These are phyloP conservation scores for Monosporozyma yasuniensis DNA, from an alignment of 805 yeast species.

Conservation along the genomic window DNA sequence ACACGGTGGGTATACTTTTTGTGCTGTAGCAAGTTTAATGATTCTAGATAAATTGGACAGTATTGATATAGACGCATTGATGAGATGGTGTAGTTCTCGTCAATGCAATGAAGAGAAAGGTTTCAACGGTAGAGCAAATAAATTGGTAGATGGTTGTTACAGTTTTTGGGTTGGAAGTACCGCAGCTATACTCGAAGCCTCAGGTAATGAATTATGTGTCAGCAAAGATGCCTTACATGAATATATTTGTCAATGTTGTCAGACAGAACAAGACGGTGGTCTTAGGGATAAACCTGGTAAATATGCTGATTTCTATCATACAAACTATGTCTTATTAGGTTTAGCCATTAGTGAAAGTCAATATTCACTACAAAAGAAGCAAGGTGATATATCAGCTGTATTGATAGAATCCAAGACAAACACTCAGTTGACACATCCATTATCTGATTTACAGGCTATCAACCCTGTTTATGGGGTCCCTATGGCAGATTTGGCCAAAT, in stretches of 20 bases:
- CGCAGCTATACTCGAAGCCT: constrained; percentile 40
- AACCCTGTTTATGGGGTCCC: constrained; percentile 60
- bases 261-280: constrained; percentile 53
- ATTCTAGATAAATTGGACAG: constrained; percentile 36
- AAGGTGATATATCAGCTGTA: not conserved
- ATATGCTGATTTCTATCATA: constrained; percentile 78
- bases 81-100: constrained; percentile 61
- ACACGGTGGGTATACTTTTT: constrained; percentile 94
- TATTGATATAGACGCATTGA: constrained; percentile 41
- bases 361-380: not conserved
- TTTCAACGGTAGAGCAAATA: constrained; percentile 80
- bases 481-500: constrained; percentile 30
- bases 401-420: not conserved
- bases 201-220: constrained; percentile 29
- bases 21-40: constrained; percentile 65
- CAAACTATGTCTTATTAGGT: constrained; percentile 78
- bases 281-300: constrained; percentile 82
- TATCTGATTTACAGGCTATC: constrained; percentile 14
- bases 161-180: constrained; percentile 92
- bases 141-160: constrained; percentile 93
- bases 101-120: constrained; percentile 80
- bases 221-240: constrained; percentile 50
- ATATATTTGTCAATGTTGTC: constrained; percentile 73
- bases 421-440: not conserved
- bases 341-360: constrained; percentile 31